phyloP scores from a whole-genome alignment of 441 rosid genomes.

The Theobroma grandiflorum region DNA sequence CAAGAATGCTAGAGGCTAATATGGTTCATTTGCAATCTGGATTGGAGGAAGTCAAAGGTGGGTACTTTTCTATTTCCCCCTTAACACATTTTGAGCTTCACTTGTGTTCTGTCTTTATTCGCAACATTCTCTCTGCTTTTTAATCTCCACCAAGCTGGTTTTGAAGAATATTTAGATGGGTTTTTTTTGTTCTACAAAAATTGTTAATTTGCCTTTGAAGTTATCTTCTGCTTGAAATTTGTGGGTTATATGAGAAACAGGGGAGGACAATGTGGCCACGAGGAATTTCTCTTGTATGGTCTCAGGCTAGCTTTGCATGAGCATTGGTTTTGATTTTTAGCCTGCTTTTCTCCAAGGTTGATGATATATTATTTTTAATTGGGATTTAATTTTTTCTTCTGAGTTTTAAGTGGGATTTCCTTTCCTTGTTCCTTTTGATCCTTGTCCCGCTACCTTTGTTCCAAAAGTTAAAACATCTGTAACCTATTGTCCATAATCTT shows the following conservation, averaged over 20 bases:
- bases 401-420: neutral
- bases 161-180: neutral
- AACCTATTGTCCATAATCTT: neutral
- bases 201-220: slow-evolving; percentile 4
- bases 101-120: neutral
- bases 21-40: slow-evolving; percentile 61
- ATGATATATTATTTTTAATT: neutral
- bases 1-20: slow-evolving; percentile 78
- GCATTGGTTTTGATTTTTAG: neutral
- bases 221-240: slow-evolving; percentile 3
- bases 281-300: neutral
- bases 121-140: neutral
- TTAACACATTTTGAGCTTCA: neutral
- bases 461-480: neutral
- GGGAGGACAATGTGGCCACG: no score
- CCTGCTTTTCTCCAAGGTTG: neutral
- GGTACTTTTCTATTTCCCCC: neutral
- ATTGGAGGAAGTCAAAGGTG: slow-evolving; percentile 72
- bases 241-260: neutral
- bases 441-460: neutral
- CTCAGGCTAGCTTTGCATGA: neutral
- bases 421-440: neutral
- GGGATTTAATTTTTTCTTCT: neutral
- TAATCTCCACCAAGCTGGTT: no score
- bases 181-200: neutral